Conservation (phyloP, 768 basidiomycete species). For the Boletus eberwhitei region DNA sequence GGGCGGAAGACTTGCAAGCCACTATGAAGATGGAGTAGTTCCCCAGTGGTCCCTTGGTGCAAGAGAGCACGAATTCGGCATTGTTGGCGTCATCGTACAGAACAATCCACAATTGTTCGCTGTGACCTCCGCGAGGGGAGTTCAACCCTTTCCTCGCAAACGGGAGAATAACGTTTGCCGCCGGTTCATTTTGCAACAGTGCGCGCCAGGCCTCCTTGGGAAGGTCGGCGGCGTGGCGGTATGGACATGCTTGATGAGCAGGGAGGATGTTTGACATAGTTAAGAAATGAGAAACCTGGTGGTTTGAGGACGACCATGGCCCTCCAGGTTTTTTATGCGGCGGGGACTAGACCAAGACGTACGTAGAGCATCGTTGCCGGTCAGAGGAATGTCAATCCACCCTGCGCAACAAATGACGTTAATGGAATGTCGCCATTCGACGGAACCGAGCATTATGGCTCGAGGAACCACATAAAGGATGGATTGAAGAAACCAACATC, state of each 20-base stretch:
- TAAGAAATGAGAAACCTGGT: not conserved
- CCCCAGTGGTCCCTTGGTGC: not conserved
- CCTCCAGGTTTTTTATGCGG: constrained; percentile 8
- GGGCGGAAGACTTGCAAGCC: constrained; percentile 9
- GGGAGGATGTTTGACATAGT: constrained; percentile 14
- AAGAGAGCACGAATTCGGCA: constrained; percentile 11
- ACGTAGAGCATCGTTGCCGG: not conserved
- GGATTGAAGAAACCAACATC: not conserved
- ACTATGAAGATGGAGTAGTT: constrained; percentile 16
- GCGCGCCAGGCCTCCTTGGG: constrained; percentile 27
- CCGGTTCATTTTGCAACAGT: constrained; percentile 27
- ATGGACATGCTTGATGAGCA: not conserved
- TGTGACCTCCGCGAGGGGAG: not conserved
- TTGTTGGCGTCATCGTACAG: constrained; percentile 17
- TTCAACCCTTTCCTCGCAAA: constrained; percentile 32
- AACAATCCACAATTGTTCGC: constrained; percentile 32
- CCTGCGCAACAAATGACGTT: constrained; percentile 11
- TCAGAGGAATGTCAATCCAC: constrained; percentile 9
- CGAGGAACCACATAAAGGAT: not conserved
- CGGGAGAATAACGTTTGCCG: constrained; percentile 41
- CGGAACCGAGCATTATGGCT: not conserved
- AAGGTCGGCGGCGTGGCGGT: constrained; percentile 15
- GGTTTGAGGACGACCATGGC: constrained; percentile 1
- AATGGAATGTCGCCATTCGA: not conserved
- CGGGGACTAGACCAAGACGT: not conserved